Evolutionary conservation across 108 stramenopile genomes (phyloP).

Genomic region (Schizochytrium sp.): DNA sequence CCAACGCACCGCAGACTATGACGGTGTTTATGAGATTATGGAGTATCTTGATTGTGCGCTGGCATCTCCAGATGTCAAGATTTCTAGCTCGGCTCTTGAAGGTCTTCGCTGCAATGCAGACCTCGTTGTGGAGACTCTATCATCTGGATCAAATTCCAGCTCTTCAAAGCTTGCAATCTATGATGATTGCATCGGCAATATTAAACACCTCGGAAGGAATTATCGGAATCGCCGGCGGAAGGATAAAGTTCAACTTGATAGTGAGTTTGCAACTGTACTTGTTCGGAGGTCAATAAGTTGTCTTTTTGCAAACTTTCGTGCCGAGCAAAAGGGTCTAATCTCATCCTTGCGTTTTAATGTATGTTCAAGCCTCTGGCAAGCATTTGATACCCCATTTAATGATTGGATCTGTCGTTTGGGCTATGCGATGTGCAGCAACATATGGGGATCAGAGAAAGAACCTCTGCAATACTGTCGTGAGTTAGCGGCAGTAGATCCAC

Average conservation of each 20-base stretch:
- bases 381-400: neutral
- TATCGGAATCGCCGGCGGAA: neutral
- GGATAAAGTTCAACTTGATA: neutral
- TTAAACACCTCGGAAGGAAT: neutral
- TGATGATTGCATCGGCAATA: neutral
- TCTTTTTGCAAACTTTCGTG: neutral
- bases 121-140: no score
- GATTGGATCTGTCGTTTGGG: neutral
- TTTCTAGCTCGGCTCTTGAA: neutral
- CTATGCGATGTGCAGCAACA: neutral
- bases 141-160: no score
- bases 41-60: neutral
- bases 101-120: neutral
- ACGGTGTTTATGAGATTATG: conserved; percentile 10
- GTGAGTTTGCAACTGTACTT: neutral
- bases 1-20: neutral
- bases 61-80: neutral
- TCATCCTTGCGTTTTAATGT: neutral
- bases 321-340: neutral
- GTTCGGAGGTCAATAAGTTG: neutral
- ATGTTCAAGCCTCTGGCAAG: neutral
- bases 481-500: neutral
- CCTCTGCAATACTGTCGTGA: conserved; percentile 22
- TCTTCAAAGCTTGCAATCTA: neutral
- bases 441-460: neutral